A percentile compares a stretch with the other conserved stretches of the same genome.
phyloP scores from a whole-genome alignment of 2,329 filamentous ascomycete species.

The Talaromyces sp. region DNA sequence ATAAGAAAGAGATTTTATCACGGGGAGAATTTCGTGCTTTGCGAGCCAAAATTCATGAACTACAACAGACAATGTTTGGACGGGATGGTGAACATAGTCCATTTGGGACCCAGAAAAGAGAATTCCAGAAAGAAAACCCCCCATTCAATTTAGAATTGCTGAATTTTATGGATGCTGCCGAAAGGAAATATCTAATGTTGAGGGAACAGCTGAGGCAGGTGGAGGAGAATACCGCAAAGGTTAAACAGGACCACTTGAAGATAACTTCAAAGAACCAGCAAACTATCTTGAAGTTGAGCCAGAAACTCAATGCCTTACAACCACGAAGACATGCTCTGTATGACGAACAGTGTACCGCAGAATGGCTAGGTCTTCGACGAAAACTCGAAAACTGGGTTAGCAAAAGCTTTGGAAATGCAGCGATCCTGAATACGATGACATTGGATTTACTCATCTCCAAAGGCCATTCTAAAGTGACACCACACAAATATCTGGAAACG shows the following conservation, averaged over 20 bases:
- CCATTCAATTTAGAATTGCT: no score
- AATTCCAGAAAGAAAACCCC: no score
- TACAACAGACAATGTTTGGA: no score
- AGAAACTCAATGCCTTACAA: not conserved
- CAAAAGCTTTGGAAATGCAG: conserved; percentile 5
- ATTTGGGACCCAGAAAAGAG: no score
- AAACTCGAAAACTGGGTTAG: conserved; percentile 13
- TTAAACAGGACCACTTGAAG: not conserved
- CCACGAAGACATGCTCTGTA: conserved; percentile 6
- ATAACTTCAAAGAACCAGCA: not conserved
- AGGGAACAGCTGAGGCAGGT: not conserved
- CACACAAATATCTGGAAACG: not conserved
- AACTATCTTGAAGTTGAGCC: not conserved
- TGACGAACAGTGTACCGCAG: conserved; percentile 10
- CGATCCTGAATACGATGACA: not conserved
- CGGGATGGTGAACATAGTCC: no score
- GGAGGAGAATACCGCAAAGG: not conserved
- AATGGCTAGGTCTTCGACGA: conserved; percentile 12
- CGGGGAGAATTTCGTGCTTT: no score
- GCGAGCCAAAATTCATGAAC: no score
- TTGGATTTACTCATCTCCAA: not conserved
- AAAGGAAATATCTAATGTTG: not conserved
- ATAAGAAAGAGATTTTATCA: no score
- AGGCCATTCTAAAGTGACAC: not conserved
- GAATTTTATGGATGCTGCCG: not conserved